phyloP scores from a whole-genome alignment of 2,329 filamentous ascomycete genomes.

The Shiraia sp. region DNA sequence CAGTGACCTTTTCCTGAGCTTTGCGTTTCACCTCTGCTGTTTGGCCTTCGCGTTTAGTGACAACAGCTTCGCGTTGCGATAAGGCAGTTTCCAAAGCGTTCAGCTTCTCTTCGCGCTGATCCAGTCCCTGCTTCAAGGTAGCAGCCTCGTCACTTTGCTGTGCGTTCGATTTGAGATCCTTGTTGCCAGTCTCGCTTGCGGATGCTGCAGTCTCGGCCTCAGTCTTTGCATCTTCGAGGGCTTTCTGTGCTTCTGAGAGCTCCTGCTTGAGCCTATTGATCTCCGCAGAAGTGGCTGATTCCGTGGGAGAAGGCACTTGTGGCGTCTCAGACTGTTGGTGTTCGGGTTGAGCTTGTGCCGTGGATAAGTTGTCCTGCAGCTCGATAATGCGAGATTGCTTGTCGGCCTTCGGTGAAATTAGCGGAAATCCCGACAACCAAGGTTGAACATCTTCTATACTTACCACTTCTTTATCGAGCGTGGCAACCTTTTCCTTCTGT shows the following conservation, averaged over 20 bases:
- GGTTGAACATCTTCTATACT: too few relatives aligned
- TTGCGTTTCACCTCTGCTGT: constrained; percentile 50
- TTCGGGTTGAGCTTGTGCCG: constrained; percentile 26
- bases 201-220: constrained; percentile 17
- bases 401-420: constrained; percentile 37
- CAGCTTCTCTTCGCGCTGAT: constrained; percentile 30
- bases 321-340: constrained; percentile 12
- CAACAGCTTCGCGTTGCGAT: constrained; percentile 34
- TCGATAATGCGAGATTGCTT: constrained; percentile 45
- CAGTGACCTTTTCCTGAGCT: constrained; percentile 68
- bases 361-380: constrained; percentile 37
- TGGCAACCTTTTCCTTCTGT: constrained; percentile 55
- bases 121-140: constrained; percentile 38
- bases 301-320: constrained; percentile 5
- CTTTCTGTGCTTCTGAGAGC: constrained; percentile 49
- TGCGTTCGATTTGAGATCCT: constrained; percentile 53
- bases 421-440: too few relatives aligned
- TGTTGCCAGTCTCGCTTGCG: constrained; percentile 8
- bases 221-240: constrained; percentile 50
- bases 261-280: constrained; percentile 36
- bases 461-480: constrained; percentile 65
- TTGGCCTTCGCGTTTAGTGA: constrained; percentile 28
- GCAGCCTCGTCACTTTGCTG: too few relatives aligned
- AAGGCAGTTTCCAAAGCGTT: constrained; percentile 50
- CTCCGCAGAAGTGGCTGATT: constrained; percentile 17